Conservation (phyloP, 164 flowering plant genomes). For the Magnolia sinica region DNA sequence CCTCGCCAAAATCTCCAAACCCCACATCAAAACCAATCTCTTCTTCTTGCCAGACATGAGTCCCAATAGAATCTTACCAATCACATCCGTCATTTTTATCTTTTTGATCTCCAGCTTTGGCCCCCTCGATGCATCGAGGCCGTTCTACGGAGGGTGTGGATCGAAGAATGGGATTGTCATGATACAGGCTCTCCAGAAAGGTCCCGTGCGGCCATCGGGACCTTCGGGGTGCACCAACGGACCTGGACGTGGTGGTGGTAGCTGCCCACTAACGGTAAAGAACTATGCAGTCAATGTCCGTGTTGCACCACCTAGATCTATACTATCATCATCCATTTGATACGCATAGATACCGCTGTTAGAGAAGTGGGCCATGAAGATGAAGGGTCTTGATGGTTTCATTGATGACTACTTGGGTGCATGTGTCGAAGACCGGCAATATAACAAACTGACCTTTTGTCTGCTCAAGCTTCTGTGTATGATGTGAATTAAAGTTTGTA, state of each 20-base stretch:
- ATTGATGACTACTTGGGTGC: too few relatives aligned
- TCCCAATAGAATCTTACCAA: not conserved
- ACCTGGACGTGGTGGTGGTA: not conserved
- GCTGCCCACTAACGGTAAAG: not conserved
- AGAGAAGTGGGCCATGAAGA: not conserved
- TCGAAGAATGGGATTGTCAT: not conserved
- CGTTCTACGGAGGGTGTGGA: not conserved
- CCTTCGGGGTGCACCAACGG: not conserved
- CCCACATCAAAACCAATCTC: too few relatives aligned
- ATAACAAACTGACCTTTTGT: too few relatives aligned
- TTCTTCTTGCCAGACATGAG: not conserved
- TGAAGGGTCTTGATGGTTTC: not conserved
- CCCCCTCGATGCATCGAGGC: not conserved
- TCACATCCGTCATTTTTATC: not conserved
- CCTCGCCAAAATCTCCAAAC: too few relatives aligned
- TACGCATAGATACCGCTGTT: not conserved
- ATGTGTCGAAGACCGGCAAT: too few relatives aligned
- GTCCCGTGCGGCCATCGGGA: not conserved
- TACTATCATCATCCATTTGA: not conserved
- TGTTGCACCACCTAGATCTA: not conserved
- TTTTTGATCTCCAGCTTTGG: not conserved
- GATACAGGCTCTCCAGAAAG: slow-evolving; percentile 1
- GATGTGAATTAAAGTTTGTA: too few relatives aligned
- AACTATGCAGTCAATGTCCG: not conserved
- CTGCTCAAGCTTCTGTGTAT: too few relatives aligned